Evolutionary conservation across 129 eudicot species (phyloP), one percentile per base, ranked within the genome.

Genomic region (Lonicera japonica): DNA sequence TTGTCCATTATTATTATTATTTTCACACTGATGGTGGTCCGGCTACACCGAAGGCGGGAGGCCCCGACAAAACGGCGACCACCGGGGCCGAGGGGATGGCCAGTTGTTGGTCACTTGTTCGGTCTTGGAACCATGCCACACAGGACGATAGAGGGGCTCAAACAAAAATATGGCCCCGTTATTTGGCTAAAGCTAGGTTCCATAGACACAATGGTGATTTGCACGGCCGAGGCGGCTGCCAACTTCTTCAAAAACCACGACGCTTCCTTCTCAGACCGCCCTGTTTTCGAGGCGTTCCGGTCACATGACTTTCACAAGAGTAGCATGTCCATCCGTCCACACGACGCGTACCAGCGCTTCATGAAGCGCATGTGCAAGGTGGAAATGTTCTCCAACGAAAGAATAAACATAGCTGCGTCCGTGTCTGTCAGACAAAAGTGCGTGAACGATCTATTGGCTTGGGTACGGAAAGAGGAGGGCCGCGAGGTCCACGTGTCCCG

Each of bases 211-310:
- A 56, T 56, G 60, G 60, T 23, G 14, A 23, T 56, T 11, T 38
- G 9, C 8, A 21, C 60, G 3, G 36, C 60, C 38, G 36, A 21
- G 20, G 67, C 43, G 0, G 67, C 57, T 11, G 67, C 50, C 11
- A 58, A 64, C 41, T 24, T 64, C 38, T 64, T 47, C 68, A 64
- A 46, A 58, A 46, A 64, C 58, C 46, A 47, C 25, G 68, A 64
- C 18, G 34, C 29, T 10, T 21, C 23, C 4, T 54, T 54, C 58
- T 1, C 8, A 1, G 58, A 64, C 14, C 50, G 68, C 34, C 3
- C 15, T 17, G 21, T 64, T 4, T 5, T n/a, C 0, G 41, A 46
- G 8, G 23, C 57, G 10, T 21, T 38, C 50, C 18, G 25, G 65
- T 60, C 65, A 19, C 65, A 60, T 60, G 52, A 38, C 50, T 60